Percentiles rank a stretch among this genome's conserved stretches.
phyloP scores from a whole-genome alignment of 129 eudicot genomes.

The Lactuca saligna region DNA sequence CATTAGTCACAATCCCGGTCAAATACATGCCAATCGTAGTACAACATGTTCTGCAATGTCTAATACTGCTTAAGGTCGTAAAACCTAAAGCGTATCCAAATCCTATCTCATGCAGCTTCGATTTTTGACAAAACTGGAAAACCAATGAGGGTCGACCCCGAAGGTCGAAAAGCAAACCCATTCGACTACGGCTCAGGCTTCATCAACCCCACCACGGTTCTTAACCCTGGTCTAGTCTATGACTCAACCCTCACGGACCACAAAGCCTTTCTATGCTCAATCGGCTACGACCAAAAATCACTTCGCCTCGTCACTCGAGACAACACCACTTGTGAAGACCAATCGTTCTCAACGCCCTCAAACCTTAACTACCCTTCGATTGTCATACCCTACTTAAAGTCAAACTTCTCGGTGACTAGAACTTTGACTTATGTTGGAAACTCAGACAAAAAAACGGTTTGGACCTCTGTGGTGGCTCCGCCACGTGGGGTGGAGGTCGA shows the following conservation, averaged over 20 bases:
- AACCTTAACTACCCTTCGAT: conserved; percentile 73
- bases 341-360: conserved; percentile 40
- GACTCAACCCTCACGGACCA: conserved; percentile 56
- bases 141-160: conserved; percentile 52
- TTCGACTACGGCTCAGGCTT: conserved; percentile 68
- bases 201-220: conserved; percentile 53
- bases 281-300: conserved; percentile 44
- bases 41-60: neutral
- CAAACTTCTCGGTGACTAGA: conserved; percentile 41
- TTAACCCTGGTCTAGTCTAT: conserved; percentile 62
- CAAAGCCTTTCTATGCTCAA: conserved; percentile 68
- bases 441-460: conserved; percentile 30
- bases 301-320: conserved; percentile 49
- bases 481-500: conserved; percentile 55
- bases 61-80: neutral
- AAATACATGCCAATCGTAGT: neutral
- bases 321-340: conserved; percentile 52
- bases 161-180: conserved; percentile 47
- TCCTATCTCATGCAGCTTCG: conserved; percentile 45
- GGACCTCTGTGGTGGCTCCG: conserved; percentile 41
- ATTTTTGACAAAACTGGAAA: conserved; percentile 41
- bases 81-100: neutral
- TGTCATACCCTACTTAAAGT: conserved; percentile 46
- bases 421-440: conserved; percentile 60
- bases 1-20: neutral